These are phyloP conservation scores for Inga laurina DNA, from an alignment of 306 rosid species.

Conservation along the genomic window DNA sequence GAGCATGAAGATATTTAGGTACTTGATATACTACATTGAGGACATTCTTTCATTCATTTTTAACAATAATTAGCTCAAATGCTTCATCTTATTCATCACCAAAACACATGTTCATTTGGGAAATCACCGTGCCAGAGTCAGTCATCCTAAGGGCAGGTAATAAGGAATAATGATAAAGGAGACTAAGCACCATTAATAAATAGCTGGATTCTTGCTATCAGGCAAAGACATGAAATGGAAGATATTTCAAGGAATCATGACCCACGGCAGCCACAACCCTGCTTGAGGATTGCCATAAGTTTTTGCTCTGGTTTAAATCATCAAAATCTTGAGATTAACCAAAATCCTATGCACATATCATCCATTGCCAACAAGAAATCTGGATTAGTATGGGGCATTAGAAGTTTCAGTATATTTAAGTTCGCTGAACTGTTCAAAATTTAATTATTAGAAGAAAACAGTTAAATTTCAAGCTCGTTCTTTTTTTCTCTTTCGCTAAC, in stretches of 20 bases:
- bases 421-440: slow-evolving; percentile 11
- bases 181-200: background rate
- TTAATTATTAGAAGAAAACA: background rate
- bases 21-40: slow-evolving; percentile 12
- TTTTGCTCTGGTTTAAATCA: slow-evolving; percentile 18
- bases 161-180: background rate
- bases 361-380: background rate
- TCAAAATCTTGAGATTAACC: background rate
- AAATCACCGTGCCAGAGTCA: background rate
- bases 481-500: background rate
- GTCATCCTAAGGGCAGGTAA: slow-evolving; percentile 19
- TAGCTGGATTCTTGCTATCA: background rate
- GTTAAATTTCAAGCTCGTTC: background rate
- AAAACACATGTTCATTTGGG: background rate
- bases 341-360: background rate
- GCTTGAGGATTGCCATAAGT: slow-evolving; percentile 1
- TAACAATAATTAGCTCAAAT: background rate
- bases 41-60: slow-evolving; percentile 12
- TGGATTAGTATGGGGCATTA: background rate
- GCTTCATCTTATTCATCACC: slow-evolving; percentile 17
- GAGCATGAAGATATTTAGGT: background rate
- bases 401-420: slow-evolving; percentile 11
- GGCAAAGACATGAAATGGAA: background rate
- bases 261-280: slow-evolving; percentile 1
- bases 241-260: slow-evolving; percentile 15